Evolutionary conservation across 129 eudicot species (phyloP), one percentile per base, ranked within the genome.

Genomic region (Pulicaria dysenterica): DNA sequence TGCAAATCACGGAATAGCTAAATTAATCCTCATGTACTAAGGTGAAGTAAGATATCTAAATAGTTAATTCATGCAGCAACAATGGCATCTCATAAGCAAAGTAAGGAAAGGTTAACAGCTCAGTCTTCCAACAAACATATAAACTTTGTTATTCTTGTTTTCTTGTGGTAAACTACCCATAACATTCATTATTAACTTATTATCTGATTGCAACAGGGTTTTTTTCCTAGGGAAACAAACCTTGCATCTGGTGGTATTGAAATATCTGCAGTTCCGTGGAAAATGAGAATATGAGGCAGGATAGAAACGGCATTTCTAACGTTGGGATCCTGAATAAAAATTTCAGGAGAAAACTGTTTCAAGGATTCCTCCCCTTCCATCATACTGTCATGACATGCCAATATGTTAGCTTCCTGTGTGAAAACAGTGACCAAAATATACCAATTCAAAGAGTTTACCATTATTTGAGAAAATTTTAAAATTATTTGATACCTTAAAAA

Each of bases 281-380:
- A 85, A 70, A 91, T 92, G 72, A 88, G 58, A 59, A 91, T 64
- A 64, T 53, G 92, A 39, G 97, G 95, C 67, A 91, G 82, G 75
- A 84, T 41, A 17, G 85, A 67, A 62, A 73, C 73, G 54, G 86
- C 89, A 47, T 67, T 57, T 51, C 47, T 19, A 31, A 67, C 66
- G 75, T 80, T 82, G 63, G 80, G 76, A 41, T 80, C 88, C 44
- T 84, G 85, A 67, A 91, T 50, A 38, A 85, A 45, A 51, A 83
- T 62, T 76, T 88, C 95, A 62, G 97, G 97, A 49, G 97, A 91
- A 84, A 81, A 91, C 15, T 50, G 69, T 47, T 56, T 59, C 74
- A 91, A 67, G 49, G 89, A 82, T 76, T 85, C 60, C 73, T 88
- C 90, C 58, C 97, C 97, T 67, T 91, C 95, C 97, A 91, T 91